These are phyloP conservation scores for Taphrina pruni DNA, from an alignment of 1,139 yeast genomes.

Conservation along the genomic window DNA sequence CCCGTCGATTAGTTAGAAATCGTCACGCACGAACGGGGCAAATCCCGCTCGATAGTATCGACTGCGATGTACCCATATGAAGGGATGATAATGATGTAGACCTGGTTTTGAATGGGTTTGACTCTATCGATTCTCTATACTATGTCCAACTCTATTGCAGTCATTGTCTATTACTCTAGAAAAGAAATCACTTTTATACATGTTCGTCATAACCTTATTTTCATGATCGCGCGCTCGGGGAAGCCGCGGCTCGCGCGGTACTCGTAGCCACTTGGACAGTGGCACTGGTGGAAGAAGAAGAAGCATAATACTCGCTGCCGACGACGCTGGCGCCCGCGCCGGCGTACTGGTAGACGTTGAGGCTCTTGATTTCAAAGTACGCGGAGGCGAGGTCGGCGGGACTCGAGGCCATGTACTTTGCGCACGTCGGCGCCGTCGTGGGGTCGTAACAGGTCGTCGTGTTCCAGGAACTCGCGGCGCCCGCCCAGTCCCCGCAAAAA, in stretches of 20 bases:
- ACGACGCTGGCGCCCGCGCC: constrained; percentile 17
- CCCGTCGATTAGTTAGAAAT: too few relatives aligned
- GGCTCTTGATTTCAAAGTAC: constrained; percentile 40
- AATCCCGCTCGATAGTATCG: too few relatives aligned
- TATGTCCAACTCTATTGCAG: too few relatives aligned
- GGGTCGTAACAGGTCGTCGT: constrained; percentile 26
- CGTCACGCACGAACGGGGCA: too few relatives aligned
- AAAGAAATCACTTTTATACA: too few relatives aligned
- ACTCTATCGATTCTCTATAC: too few relatives aligned
- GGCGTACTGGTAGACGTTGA: constrained; percentile 32
- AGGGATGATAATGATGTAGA: too few relatives aligned
- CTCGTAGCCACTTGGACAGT: constrained; percentile 9
- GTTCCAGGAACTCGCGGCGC: constrained; percentile 15
- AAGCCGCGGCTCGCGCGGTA: background rate
- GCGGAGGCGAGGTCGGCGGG: constrained; percentile 39
- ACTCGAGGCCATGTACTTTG: constrained; percentile 25
- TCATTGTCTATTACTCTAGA: too few relatives aligned
- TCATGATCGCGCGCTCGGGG: background rate
- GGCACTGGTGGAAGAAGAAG: constrained; percentile 4
- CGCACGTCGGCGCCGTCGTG: constrained; percentile 29
- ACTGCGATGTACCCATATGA: too few relatives aligned
- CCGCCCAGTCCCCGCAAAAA: constrained; percentile 44
- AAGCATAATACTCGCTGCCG: constrained; percentile 21
- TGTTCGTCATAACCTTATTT: too few relatives aligned
- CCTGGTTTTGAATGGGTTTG: too few relatives aligned